A percentile compares a stretch with the other conserved stretches of the same genome.
Evolutionary conservation across 2,329 filamentous ascomycete species (phyloP).

Genomic region (Biscogniauxia sp.): DNA sequence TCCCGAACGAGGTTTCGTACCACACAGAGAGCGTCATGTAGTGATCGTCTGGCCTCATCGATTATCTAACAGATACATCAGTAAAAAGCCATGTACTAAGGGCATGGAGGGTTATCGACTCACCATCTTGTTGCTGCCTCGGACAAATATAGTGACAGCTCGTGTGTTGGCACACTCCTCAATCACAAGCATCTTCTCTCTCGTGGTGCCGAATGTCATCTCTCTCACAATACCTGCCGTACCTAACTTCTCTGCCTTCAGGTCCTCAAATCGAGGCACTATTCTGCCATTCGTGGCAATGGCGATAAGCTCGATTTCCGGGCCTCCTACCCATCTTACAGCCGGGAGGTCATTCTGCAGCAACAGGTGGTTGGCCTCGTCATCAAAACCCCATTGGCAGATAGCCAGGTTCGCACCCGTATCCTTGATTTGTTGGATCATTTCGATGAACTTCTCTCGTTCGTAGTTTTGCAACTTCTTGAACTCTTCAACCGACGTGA

Average conservation of each 20-base stretch:
- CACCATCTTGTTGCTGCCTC: constrained; percentile 99
- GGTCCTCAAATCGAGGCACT: constrained; percentile 93
- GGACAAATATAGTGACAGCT: constrained; percentile 92
- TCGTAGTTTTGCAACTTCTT: constrained; percentile 97
- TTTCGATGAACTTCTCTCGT: constrained; percentile 92
- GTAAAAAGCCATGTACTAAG: not conserved
- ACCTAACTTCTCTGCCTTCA: constrained; percentile 87
- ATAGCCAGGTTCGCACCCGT: constrained; percentile 96
- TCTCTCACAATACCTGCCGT: constrained; percentile 86
- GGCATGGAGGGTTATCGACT: constrained; percentile 27
- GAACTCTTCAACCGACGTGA: constrained; percentile 95
- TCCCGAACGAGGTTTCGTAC: constrained; percentile 94
- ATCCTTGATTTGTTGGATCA: constrained; percentile 98
- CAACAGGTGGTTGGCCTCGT: constrained; percentile 95
- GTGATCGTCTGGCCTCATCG: constrained; percentile 94
- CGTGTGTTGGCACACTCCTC: constrained; percentile 98
- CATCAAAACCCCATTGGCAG: constrained; percentile 99
- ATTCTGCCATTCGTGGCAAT: constrained; percentile 98
- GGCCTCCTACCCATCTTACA: constrained; percentile 95
- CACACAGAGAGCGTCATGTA: constrained; percentile 96
- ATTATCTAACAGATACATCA: constrained; percentile 66
- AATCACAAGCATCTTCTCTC: constrained; percentile 99
- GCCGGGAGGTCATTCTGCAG: constrained; percentile 95
- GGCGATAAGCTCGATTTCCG: constrained; percentile 96
- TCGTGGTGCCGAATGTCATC: constrained; percentile 94